A percentile compares a stretch with the other conserved stretches of the same genome.
phyloP scores from a whole-genome alignment of 805 yeast species.

The Candida jianshihensis region DNA sequence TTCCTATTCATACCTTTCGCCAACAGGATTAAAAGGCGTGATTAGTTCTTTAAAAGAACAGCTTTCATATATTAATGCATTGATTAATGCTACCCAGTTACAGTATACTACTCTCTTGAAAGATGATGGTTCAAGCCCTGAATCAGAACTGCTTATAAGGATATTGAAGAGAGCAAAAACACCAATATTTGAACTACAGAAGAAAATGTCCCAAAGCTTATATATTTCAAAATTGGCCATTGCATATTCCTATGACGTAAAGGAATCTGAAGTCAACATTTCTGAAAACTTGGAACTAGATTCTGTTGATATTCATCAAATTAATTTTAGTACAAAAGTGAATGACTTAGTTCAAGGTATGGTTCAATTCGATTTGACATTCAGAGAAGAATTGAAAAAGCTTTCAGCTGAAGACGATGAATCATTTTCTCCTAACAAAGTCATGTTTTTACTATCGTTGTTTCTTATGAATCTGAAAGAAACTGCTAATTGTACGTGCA shows the following conservation, averaged over 20 bases:
- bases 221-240: slow-evolving; percentile 26
- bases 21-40: slow-evolving; percentile 31
- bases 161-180: slow-evolving; percentile 25
- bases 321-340: slow-evolving; percentile 22
- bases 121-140: slow-evolving; percentile 13
- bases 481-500: slow-evolving; percentile 25
- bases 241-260: slow-evolving; percentile 35
- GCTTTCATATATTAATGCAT: slow-evolving; percentile 30
- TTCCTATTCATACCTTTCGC: slow-evolving; percentile 40
- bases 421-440: slow-evolving; percentile 38
- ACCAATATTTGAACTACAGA: slow-evolving; percentile 29
- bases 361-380: slow-evolving; percentile 26
- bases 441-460: slow-evolving; percentile 42
- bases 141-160: slow-evolving; percentile 24
- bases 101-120: slow-evolving; percentile 31
- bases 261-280: slow-evolving; percentile 1
- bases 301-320: slow-evolving; percentile 14
- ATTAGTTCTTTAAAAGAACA: slow-evolving; percentile 27
- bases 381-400: slow-evolving; percentile 27
- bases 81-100: slow-evolving; percentile 42
- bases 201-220: slow-evolving; percentile 27
- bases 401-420: slow-evolving; percentile 21
- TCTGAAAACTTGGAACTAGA: slow-evolving; percentile 10
- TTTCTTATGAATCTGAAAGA: slow-evolving; percentile 42
- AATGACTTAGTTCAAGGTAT: slow-evolving; percentile 24